Evolutionary conservation across 441 rosid species (phyloP), one percentile per base, ranked within the genome.

Genomic region (Brassica balearica): DNA sequence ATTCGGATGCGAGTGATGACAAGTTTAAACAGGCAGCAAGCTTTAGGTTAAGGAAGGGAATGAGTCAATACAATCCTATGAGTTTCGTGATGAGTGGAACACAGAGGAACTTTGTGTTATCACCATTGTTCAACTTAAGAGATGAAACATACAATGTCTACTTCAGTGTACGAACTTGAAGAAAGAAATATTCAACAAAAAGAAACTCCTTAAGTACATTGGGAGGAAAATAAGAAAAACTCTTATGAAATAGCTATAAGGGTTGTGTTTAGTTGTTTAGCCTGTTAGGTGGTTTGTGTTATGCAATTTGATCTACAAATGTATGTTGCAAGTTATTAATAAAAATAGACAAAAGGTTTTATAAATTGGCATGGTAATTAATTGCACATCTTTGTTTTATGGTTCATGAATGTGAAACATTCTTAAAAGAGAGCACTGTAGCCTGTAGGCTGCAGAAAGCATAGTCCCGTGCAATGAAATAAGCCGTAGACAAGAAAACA

Each of bases 111-210:
- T 95, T 88, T 80, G 83, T 95, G 71, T 79, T 95, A 75, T 82
- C 80, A 1, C 99, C 99, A 41, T 82, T 95, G 77, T 67, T 84
- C 36, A 90, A 88, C 85, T 85, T 89, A 27, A 86, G 88, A 67
- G 99, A 95, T 81, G 99, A 95, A 81, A 77, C 84, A 19, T 95
- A 91, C 63, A 91, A 89, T 60, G 86, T 85, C 78, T 95, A 95
- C 83, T 95, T 92, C 86, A 74, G 88, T 85, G 74, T 92, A 75
- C 83, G 81, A 59, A 68, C 62, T 59, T 90, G 82, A 87, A 11
- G 72, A 63, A 74, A 61, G 0, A 23, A 60, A 41, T 8, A 25
- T 4, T 48, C 46, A 34, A 10, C 3, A 43, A 12, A 11, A 4
- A 46, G 4, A 3, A 55, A 65, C 58, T 62, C 61, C 59, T 68